These are phyloP conservation scores for Sporothrix brunneoviolacea DNA, from an alignment of 2,329 filamentous ascomycete species.

Conservation along the genomic window DNA sequence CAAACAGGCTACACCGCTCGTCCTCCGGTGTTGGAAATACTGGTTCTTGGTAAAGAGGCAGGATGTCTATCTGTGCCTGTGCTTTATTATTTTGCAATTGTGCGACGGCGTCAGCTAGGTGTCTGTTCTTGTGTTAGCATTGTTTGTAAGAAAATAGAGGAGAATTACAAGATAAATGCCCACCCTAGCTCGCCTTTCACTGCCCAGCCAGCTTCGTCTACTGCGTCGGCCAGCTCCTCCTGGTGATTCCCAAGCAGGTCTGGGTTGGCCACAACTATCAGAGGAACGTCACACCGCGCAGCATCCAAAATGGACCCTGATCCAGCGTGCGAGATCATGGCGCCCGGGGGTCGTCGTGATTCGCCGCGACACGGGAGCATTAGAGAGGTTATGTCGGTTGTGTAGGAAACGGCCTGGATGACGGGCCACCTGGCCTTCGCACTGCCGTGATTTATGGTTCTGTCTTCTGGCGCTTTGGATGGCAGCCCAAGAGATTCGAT, in stretches of 20 bases:
- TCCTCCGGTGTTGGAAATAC: conserved; percentile 24
- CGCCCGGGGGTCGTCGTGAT: conserved; percentile 47
- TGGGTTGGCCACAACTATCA: conserved; percentile 87
- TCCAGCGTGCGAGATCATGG: conserved; percentile 85
- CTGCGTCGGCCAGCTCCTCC: conserved; percentile 71
- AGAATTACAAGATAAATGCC: conserved; percentile 20
- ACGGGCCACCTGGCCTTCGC: conserved; percentile 6
- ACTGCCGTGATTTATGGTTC: not conserved
- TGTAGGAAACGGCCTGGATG: conserved; percentile 55
- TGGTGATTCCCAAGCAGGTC: conserved; percentile 85
- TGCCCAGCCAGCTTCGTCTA: conserved; percentile 69
- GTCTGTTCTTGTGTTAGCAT: conserved; percentile 13
- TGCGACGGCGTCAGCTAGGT: conserved; percentile 22
- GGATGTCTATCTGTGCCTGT: conserved; percentile 19
- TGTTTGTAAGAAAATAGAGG: not conserved
- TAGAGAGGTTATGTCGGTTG: conserved; percentile 51
- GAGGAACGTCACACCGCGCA: conserved; percentile 62
- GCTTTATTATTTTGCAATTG: conserved; percentile 17
- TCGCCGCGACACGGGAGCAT: conserved; percentile 49
- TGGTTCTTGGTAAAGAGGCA: conserved; percentile 22
- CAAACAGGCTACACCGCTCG: conserved; percentile 27
- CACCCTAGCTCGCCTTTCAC: conserved; percentile 64
- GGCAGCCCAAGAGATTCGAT: conserved; percentile 22
- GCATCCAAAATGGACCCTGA: conserved; percentile 85
- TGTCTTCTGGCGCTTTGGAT: conserved; percentile 36